Evolutionary conservation across 2,329 filamentous ascomycete species (phyloP).

Genomic region (Claviceps spartinae): DNA sequence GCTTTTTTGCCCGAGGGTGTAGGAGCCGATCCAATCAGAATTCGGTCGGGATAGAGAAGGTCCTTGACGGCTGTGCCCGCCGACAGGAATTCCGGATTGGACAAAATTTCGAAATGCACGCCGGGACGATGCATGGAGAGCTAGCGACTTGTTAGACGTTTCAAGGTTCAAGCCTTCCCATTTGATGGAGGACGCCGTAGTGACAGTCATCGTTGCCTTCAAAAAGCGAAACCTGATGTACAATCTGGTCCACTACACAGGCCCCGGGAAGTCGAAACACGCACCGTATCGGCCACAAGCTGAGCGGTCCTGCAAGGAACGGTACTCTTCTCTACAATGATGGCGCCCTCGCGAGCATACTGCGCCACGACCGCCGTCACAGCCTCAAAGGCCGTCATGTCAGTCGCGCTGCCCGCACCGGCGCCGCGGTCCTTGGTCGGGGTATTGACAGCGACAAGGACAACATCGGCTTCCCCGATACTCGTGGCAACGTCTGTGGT

Average conservation of each 20-base stretch:
- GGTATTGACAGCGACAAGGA: slow-evolving; percentile 68
- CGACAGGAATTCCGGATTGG: slow-evolving; percentile 70
- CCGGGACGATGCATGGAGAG: slow-evolving; percentile 46
- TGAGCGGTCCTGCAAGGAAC: slow-evolving; percentile 65
- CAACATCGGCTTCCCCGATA: slow-evolving; percentile 55
- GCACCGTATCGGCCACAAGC: slow-evolving; percentile 53
- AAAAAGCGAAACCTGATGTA: too few species aligned
- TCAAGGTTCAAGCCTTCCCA: too few species aligned
- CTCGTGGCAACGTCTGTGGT: slow-evolving; percentile 49
- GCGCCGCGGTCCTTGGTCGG: slow-evolving; percentile 60
- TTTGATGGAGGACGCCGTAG: too few species aligned
- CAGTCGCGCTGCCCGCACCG: slow-evolving; percentile 57
- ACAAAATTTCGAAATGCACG: slow-evolving; percentile 60
- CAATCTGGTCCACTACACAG: background rate
- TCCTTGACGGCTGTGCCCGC: slow-evolving; percentile 64
- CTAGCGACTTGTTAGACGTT: slow-evolving; percentile 16
- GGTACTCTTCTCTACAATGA: slow-evolving; percentile 72
- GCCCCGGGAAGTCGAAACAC: slow-evolving; percentile 9
- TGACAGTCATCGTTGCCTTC: too few species aligned
- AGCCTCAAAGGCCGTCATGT: slow-evolving; percentile 59
- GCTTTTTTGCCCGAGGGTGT: slow-evolving; percentile 48
- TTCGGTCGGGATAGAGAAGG: slow-evolving; percentile 55
- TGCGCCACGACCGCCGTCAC: slow-evolving; percentile 54
- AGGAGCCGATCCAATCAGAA: slow-evolving; percentile 57
- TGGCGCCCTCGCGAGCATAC: slow-evolving; percentile 50